Evolutionary conservation across 768 basidiomycete species (phyloP), one percentile per base, ranked within the genome.

Genomic region (Leccinum broughii): DNA sequence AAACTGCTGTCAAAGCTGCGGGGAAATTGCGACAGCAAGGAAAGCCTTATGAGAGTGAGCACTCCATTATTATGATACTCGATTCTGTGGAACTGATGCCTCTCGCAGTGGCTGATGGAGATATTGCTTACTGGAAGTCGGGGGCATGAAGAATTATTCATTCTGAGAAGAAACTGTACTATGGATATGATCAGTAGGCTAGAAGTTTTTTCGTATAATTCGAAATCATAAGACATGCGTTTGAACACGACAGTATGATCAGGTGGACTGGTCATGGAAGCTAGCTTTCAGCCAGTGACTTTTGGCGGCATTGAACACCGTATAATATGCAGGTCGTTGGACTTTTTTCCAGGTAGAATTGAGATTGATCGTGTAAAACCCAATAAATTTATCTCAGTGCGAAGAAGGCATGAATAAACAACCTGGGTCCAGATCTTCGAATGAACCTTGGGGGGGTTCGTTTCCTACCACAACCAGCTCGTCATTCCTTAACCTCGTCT

Each of bases 21-120:
- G 96, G 96, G 34, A 97, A 95, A 78, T 82, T 95, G 57, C 81
- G 93, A 71, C 96, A 98, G 71, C 95, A 97, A 74, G 96, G 96
- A 64, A 98, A 98, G 75, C 91, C 94, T 3, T 99, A 95, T 72
- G 94, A 96, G 76, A 93, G 92, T 93, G 63, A 66, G 90, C 81
- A 14, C 9, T 5, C 11, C 46, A 53, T 50, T 6, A 14, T 14
- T 22, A 24, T 34, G 14, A 44, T 32, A 34, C 35, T 55, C 34
- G 17, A 41, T 48, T 10, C n/a, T 51, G 60, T 41, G 60, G 13
- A 54, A 64, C 22, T 41, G 62, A 59, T 60, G 54, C 50, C 39
- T 6, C 39, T 49, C 41, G 5, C 54, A 91, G 92, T 93, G 91
- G 67, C 87, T 22, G 92, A 94, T 66, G 92, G 92, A 28, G 92